Percentiles rank a stretch among this genome's conserved stretches.
These are phyloP conservation scores for Deakozyma indianensis DNA, from an alignment of 805 yeast genomes.

Conservation along the genomic window DNA sequence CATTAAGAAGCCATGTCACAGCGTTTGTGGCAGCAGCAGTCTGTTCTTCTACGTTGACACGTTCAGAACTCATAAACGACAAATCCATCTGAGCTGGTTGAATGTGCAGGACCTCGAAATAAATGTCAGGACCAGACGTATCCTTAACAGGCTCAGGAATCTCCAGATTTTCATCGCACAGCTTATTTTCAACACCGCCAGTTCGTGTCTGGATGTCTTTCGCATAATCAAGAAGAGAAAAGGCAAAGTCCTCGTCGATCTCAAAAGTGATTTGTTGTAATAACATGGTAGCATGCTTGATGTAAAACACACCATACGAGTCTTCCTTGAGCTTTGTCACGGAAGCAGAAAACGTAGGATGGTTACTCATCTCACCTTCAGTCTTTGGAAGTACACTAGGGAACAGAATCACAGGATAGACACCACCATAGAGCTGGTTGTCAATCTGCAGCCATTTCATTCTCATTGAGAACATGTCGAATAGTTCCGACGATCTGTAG, in stretches of 20 bases:
- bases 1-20: constrained; percentile 48
- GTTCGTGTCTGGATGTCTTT: constrained; percentile 25
- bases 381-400: constrained; percentile 85
- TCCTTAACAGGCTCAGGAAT: constrained; percentile 56
- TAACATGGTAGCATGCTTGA: constrained; percentile 81
- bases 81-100: constrained; percentile 84
- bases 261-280: constrained; percentile 87
- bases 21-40: constrained; percentile 46
- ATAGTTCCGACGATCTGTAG: constrained; percentile 71
- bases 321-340: constrained; percentile 76
- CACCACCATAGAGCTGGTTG: constrained; percentile 78
- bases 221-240: constrained; percentile 66
- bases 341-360: constrained; percentile 83
- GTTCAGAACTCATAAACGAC: constrained; percentile 82
- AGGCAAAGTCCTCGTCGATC: constrained; percentile 83
- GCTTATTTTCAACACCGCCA: constrained; percentile 22
- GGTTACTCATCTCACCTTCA: constrained; percentile 67
- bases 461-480: constrained; percentile 66
- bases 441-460: constrained; percentile 93
- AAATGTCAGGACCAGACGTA: constrained; percentile 53
- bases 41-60: constrained; percentile 51
- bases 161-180: constrained; percentile 49
- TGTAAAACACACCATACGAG: constrained; percentile 75
- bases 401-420: constrained; percentile 74
- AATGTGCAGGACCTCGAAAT: constrained; percentile 81